phyloP scores from a whole-genome alignment of 2,329 filamentous ascomycete genomes.

The Ophiognomonia clavigignenti-juglandacearum region DNA sequence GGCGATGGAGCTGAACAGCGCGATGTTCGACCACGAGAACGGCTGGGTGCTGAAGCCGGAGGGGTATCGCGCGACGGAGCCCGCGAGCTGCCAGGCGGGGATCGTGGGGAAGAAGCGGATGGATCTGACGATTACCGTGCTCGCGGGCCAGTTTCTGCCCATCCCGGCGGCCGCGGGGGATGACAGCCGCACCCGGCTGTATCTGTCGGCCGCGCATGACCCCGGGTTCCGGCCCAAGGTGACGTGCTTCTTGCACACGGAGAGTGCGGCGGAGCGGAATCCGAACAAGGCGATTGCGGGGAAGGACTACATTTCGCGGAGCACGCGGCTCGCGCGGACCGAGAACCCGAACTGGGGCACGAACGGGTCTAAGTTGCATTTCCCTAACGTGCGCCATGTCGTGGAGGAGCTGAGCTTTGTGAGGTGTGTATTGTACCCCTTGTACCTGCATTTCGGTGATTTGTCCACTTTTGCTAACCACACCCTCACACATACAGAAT shows the following conservation, averaged over 20 bases:
- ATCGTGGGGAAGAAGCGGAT: slow-evolving; percentile 49
- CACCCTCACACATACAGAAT: too few relatives aligned
- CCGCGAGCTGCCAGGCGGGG: slow-evolving; percentile 34
- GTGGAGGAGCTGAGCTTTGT: slow-evolving; percentile 69
- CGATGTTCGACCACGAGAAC: slow-evolving; percentile 84
- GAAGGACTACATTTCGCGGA: slow-evolving; percentile 21
- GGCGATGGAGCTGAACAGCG: slow-evolving; percentile 93
- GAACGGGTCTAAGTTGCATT: slow-evolving; percentile 47
- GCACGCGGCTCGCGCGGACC: slow-evolving; percentile 50
- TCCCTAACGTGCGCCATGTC: slow-evolving; percentile 52
- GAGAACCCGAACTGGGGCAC: slow-evolving; percentile 59
- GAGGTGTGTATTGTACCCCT: slow-evolving; percentile 40
- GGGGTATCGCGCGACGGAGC: slow-evolving; percentile 56
- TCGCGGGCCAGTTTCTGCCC: slow-evolving; percentile 73
- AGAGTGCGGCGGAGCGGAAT: slow-evolving; percentile 44
- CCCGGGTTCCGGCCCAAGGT: slow-evolving; percentile 73
- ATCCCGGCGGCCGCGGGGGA: too few relatives aligned
- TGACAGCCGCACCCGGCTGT: too few relatives aligned
- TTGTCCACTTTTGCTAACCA: too few relatives aligned
- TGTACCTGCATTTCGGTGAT: too few relatives aligned
- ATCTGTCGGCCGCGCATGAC: too few relatives aligned
- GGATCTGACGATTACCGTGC: slow-evolving; percentile 65
- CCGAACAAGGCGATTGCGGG: slow-evolving; percentile 25
- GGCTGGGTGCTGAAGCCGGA: slow-evolving; percentile 84
- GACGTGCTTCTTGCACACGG: slow-evolving; percentile 76